Evolutionary conservation across 1,284 basidiomycete species (phyloP), one percentile per base, ranked within the genome.

Genomic region (Cutaneotrichosporon sp.): DNA sequence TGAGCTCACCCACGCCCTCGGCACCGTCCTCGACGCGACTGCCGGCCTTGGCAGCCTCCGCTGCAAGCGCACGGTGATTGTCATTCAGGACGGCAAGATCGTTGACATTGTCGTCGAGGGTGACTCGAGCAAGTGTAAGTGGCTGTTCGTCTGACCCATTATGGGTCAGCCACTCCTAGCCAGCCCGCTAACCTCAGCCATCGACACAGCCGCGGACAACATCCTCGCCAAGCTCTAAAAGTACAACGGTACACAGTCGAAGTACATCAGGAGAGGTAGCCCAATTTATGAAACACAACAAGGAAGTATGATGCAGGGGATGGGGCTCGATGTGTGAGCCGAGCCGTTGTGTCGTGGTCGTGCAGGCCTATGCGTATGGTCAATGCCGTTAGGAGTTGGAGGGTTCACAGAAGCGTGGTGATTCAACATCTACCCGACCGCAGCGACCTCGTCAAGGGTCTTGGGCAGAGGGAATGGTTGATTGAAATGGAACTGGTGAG

Each of bases 1-100:
- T 47, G 77, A 83, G 4, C 86, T 89, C 73, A 81, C 84, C 36
- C 80, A 84, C 14, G 81, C 84, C 2, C 76, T 89, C 47, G 89
- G 89, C 8, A 81, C 90, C 63, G 73, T 86, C 60, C 86, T 89
- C 67, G 88, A 90, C 71, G 88, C 86, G 2, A 82, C 85, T 8
- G 77, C 80, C 2, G 71, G 86, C 32, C 84, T 91, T 31, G 89
- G 89, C 53, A 84, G 82, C 16, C 84, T 85, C 13, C 87, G 89
- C 61, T 82, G 88, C 47, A 87, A 89, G 85, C 88, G 88, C 64
- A 52, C 80, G 65, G 71, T 64, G 36, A 63, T 78, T 32, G 70
- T 79, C 68, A 71, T 80, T 52, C 71, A 90, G 26, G 84, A 83
- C 50, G 82, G 85, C 70, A 85, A 83, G 66, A 84, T 89, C 61